Base-by-base conservation (phyloP, 768 basidiomycete species). In the Amanita pallidorosea region DNA sequence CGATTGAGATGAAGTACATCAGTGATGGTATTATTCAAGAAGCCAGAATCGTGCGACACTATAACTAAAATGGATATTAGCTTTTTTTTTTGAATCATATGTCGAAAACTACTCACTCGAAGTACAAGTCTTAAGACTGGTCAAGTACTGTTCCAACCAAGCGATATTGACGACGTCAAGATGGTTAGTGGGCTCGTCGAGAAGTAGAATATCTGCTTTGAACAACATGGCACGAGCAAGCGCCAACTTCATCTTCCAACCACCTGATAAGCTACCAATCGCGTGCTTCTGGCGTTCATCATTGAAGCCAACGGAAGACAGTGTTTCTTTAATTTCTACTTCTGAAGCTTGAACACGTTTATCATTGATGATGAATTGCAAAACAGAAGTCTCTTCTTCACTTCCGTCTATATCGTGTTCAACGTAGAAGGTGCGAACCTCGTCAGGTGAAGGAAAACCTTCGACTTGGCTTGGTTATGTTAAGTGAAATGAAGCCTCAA, bases 221-320 rank as follows among this genome's bases (percentile, higher is more conserved):
- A 97, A 97, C 41, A 97, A 77, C 83, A 97, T 95, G 45, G 94
- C 94, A 55, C 94, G 82, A 53, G 94, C 94, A 54, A 97, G 81
- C 36, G 94, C 94, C 56, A 97, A 85, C 80, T 96, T 97, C 94
- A 97, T 97, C 80, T 97, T 97, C 94, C 94, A 96, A 75, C 94
- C 94, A 80, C 94, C 94, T 40, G 94, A 97, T 36, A 97, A 74
- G 53, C 82, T 82, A 56, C 93, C 90, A 57, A 96, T 96, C 36
- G 90, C 70, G 55, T 87, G 76, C 56, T 70, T 73, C 71, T 96
- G 94, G 57, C 93, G 84, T 60, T 83, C 88, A 54, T 85, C 88
- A 56, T 70, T 80, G 80, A 97, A 97, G 55, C 94, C 94, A 63
- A 96, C 94, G 46, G 89, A 86, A 18, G 83, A 80, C 51, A 97